phyloP scores from a whole-genome alignment of 2,329 filamentous ascomycete species.

The Paraphoma sp. region DNA sequence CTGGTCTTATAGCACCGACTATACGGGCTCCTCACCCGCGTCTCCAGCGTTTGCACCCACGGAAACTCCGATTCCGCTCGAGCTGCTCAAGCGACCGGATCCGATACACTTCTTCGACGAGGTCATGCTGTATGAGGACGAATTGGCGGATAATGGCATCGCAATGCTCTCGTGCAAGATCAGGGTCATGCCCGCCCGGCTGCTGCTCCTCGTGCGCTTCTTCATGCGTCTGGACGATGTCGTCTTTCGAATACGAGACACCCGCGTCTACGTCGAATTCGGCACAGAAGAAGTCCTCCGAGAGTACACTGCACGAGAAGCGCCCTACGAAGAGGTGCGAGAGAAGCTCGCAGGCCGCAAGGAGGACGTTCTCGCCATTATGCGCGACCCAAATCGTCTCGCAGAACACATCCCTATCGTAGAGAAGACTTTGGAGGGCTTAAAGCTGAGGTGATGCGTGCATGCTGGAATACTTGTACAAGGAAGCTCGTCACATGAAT shows the following conservation, averaged over 20 bases:
- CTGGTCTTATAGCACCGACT: slow-evolving; percentile 95
- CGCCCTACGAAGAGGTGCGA: slow-evolving; percentile 77
- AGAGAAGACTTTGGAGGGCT: slow-evolving; percentile 69
- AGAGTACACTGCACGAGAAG: slow-evolving; percentile 91
- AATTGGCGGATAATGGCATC: slow-evolving; percentile 97
- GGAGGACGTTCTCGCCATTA: slow-evolving; percentile 74
- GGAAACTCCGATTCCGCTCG: slow-evolving; percentile 75
- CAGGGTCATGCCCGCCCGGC: slow-evolving; percentile 86
- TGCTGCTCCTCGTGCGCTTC: slow-evolving; percentile 83
- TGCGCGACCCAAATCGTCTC: slow-evolving; percentile 82
- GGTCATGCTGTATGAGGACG: slow-evolving; percentile 94
- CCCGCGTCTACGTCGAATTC: slow-evolving; percentile 91
- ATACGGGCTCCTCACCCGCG: slow-evolving; percentile 70
- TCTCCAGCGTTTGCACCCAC: slow-evolving; percentile 52
- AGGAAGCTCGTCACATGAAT: neutral
- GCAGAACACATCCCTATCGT: slow-evolving; percentile 65
- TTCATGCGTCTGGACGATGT: slow-evolving; percentile 96
- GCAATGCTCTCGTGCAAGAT: slow-evolving; percentile 89
- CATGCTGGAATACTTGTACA: neutral
- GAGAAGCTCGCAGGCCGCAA: slow-evolving; percentile 62
- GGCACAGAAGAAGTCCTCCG: slow-evolving; percentile 77
- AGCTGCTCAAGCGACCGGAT: slow-evolving; percentile 85
- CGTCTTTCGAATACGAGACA: slow-evolving; percentile 85
- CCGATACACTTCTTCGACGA: slow-evolving; percentile 98
- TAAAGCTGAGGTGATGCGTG: slow-evolving; percentile 44